Base-by-base conservation (phyloP, 495 filamentous ascomycete genomes). In the Penicillium argentinense region DNA sequence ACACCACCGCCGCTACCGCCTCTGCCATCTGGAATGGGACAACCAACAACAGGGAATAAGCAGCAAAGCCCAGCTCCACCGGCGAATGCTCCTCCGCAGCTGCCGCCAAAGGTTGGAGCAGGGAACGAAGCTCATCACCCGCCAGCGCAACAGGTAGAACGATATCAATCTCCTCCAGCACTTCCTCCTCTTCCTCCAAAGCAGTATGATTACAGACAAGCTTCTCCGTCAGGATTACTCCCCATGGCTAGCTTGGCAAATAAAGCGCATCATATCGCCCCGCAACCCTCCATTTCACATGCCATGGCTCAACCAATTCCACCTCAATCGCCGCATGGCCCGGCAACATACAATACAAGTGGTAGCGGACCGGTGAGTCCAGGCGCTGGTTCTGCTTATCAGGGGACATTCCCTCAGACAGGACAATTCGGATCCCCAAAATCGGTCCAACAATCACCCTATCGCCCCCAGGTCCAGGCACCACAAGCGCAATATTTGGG, bases 1-100 rank as follows among this genome's bases (percentile, higher is more conserved):
- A 63, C 69, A 42, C 66, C 62, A 45, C 83, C 87, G 18, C 87
- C 86, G 24, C 64, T 85, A 34, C 86, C 86, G 43, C 87, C 87
- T 26, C 64, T 89, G 12, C 88, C 88, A 21, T 77, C 82, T 13
- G 83, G 84, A 46, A 72, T 85, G 48, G 64, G 71, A 33, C 58
- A 60, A 26, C 54, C 67, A 25, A 33, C 54, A 22, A 42, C 33
- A 23, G 49, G 42, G 38, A 12, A 27, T 21, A 42, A 49, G 8
- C 36, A 41, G 39, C 63, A 64, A 33, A 41, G 43, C 19, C 32
- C 55, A 2, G 43, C 32, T 22, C 30, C 44, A 16, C 27, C 51
- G 5, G 43, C 18, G 13, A 59, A 59, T 45, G 45, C 37, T 14
- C 72, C 63, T 3, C 79, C 80, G 19, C 64, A 63, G 23, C 60